Conservation (phyloP, 2,329 filamentous ascomycete species). For the Fusarium zealandicum region DNA sequence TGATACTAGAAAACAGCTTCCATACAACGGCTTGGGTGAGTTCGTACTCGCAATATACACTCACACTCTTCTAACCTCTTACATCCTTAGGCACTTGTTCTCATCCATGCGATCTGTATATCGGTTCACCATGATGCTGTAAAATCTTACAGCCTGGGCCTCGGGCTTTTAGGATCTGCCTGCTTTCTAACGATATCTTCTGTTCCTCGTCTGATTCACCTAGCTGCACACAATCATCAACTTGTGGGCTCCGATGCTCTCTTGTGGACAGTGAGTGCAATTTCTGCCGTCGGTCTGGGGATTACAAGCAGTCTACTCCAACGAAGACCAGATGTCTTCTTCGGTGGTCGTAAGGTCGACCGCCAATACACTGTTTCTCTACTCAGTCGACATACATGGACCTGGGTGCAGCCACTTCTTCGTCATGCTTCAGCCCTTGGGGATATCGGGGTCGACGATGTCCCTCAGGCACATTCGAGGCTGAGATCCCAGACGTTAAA, state of each 20-base stretch:
- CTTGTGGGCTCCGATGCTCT: conserved; percentile 51
- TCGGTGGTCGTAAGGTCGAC: conserved; percentile 66
- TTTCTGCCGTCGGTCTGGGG: conserved; percentile 50
- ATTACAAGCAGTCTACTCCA: conserved; percentile 63
- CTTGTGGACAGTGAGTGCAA: conserved; percentile 53
- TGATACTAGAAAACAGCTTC: conserved; percentile 64
- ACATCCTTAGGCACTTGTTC: conserved; percentile 53
- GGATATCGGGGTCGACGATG: conserved; percentile 66
- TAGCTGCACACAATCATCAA: conserved; percentile 40
- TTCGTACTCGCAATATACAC: conserved; percentile 7
- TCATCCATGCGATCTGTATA: conserved; percentile 58
- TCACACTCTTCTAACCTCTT: too few species aligned
- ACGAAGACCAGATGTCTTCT: conserved; percentile 70
- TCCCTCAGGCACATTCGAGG: conserved; percentile 65
- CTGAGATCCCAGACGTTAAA: conserved; percentile 59
- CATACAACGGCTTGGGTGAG: conserved; percentile 68
- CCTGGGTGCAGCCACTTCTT: conserved; percentile 66
- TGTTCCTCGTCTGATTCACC: conserved; percentile 51
- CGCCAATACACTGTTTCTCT: conserved; percentile 65
- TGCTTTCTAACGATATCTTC: conserved; percentile 52
- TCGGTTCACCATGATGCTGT: conserved; percentile 57
- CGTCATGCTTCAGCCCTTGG: conserved; percentile 61
- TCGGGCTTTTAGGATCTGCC: conserved; percentile 57
- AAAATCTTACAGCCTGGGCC: conserved; percentile 59
- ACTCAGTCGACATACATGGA: conserved; percentile 67